Conservation (phyloP, 1,284 basidiomycete genomes). For the Marasmius tenuissimus region DNA sequence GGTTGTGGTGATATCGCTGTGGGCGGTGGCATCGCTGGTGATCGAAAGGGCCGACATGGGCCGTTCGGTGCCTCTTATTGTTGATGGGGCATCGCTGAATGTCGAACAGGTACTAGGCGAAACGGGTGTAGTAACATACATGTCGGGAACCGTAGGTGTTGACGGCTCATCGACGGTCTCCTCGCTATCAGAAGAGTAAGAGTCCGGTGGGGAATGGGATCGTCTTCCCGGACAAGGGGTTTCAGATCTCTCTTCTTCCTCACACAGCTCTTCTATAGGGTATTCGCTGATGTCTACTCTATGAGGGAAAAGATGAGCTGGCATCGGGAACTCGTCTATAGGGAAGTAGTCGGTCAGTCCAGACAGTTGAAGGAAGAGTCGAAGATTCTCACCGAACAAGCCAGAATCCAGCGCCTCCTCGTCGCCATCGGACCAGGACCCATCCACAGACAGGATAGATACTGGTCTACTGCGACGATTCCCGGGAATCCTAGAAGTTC, state of each 20-base stretch:
- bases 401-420: constrained; percentile 49
- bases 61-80: background rate
- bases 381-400: constrained; percentile 39
- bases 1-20: constrained; percentile 1
- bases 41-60: too few species aligned
- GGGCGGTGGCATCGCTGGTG: background rate
- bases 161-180: background rate
- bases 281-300: background rate
- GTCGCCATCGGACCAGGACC: constrained; percentile 41
- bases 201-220: background rate
- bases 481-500: background rate
- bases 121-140: constrained; percentile 6
- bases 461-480: constrained; percentile 30
- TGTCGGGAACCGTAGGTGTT: constrained; percentile 3
- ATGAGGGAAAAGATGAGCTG: constrained; percentile 23
- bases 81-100: constrained; percentile 4
- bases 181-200: background rate
- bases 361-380: background rate
- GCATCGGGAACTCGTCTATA: constrained; percentile 39
- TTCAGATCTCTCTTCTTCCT: constrained; percentile 2
- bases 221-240: background rate
- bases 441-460: constrained; percentile 34
- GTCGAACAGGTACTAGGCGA: constrained; percentile 18
- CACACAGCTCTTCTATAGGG: constrained; percentile 15
- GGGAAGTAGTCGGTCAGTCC: constrained; percentile 8